These are phyloP conservation scores for Tolypocladium tundrense DNA, from an alignment of 2,329 filamentous ascomycete genomes.

Conservation along the genomic window DNA sequence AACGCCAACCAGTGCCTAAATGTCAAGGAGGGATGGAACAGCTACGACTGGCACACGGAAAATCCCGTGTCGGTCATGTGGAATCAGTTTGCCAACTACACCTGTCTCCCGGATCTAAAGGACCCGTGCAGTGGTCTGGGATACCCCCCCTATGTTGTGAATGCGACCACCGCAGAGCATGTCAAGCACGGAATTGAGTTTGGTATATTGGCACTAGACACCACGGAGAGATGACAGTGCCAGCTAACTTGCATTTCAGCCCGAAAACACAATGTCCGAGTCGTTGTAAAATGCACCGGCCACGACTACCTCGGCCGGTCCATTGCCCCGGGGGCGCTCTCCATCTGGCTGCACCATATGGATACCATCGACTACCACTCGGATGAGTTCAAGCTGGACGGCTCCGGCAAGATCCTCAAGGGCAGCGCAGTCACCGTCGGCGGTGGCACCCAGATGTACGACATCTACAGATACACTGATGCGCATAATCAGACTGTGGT, in stretches of 20 bases:
- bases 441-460: constrained; percentile 40
- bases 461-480: constrained; percentile 35
- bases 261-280: constrained; percentile 28
- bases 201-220: constrained; percentile 20
- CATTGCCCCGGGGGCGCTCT: constrained; percentile 38
- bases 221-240: constrained; percentile 1
- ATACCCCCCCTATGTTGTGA: constrained; percentile 25
- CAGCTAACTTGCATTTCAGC: constrained; percentile 13
- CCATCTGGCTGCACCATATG: constrained; percentile 42
- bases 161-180: constrained; percentile 21
- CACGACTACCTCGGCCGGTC: constrained; percentile 35
- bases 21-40: constrained; percentile 12
- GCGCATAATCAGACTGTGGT: constrained; percentile 37
- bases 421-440: constrained; percentile 42
- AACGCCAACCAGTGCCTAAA: constrained; percentile 17
- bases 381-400: constrained; percentile 30
- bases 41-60: constrained; percentile 15
- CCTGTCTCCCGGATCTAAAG: constrained; percentile 32
- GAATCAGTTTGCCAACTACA: constrained; percentile 37
- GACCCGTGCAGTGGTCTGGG: constrained; percentile 21
- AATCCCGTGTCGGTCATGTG: constrained; percentile 21
- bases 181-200: constrained; percentile 29
- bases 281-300: constrained; percentile 29
- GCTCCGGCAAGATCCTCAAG: constrained; percentile 28
- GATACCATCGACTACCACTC: constrained; percentile 25